A percentile compares a stretch with the other conserved stretches of the same genome.
phyloP scores from a whole-genome alignment of 805 yeast species.

The Starmera amethionina region DNA sequence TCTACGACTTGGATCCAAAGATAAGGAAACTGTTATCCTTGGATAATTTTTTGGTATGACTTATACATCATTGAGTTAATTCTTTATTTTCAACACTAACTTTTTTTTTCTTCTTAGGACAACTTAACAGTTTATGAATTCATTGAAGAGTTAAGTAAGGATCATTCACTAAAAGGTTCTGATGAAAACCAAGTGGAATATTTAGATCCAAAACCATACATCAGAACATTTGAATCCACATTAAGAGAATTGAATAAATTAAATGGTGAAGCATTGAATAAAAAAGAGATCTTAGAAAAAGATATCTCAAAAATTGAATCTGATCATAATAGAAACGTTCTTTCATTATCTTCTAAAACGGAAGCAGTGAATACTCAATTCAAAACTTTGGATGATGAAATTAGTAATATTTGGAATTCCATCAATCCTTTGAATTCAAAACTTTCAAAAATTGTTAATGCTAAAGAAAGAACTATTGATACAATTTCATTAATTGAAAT shows the following conservation, averaged over 20 bases:
- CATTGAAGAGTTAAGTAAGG: conserved; percentile 68
- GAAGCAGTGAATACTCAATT: conserved; percentile 37
- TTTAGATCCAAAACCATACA: conserved; percentile 88
- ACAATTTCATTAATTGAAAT: conserved; percentile 67
- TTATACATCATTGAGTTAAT: no score
- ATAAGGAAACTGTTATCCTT: conserved; percentile 44
- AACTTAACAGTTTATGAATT: conserved; percentile 72
- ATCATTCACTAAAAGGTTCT: conserved; percentile 43
- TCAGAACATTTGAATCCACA: conserved; percentile 85
- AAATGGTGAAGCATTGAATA: conserved; percentile 41
- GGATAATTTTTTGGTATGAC: conserved; percentile 46
- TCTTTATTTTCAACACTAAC: conserved; percentile 2
- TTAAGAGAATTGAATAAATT: conserved; percentile 59
- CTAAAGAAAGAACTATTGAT: conserved; percentile 63
- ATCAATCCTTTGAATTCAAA: conserved; percentile 65
- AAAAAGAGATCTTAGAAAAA: conserved; percentile 40
- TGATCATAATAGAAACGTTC: conserved; percentile 57
- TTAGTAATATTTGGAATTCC: conserved; percentile 45
- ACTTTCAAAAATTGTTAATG: conserved; percentile 55
- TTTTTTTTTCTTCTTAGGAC: conserved; percentile 19
- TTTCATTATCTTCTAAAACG: conserved; percentile 41
- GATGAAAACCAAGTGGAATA: conserved; percentile 22
- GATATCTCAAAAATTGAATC: conserved; percentile 55
- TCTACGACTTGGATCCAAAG: conserved; percentile 57
- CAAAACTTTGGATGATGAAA: conserved; percentile 38